Conservation (phyloP, 2,329 filamentous ascomycete genomes). For the Apiospora pterosperma region DNA sequence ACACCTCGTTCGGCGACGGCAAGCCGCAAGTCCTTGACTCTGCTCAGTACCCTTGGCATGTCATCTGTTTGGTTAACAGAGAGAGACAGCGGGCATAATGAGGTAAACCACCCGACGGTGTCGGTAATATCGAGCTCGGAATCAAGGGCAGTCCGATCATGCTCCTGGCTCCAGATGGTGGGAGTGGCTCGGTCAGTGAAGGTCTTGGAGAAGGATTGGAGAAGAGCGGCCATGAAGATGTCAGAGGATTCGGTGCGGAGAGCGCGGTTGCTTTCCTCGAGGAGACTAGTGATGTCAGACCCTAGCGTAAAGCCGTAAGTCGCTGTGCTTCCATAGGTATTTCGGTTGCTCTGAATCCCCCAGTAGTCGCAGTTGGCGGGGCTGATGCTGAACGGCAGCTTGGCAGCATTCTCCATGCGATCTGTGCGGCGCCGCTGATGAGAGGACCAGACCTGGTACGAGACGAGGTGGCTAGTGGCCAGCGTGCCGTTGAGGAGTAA, state of each 20-base stretch:
- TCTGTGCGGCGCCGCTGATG: constrained; percentile 38
- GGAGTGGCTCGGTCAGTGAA: constrained; percentile 51
- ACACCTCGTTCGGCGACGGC: constrained; percentile 41
- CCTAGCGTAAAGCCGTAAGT: constrained; percentile 40
- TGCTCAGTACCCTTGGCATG: constrained; percentile 46
- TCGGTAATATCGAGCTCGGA: constrained; percentile 48
- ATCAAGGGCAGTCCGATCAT: constrained; percentile 42
- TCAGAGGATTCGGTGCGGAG: constrained; percentile 51
- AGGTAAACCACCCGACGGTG: constrained; percentile 60
- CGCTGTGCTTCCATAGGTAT: constrained; percentile 42
- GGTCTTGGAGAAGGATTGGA: constrained; percentile 52
- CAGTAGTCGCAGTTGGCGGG: constrained; percentile 44
- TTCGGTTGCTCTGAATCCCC: constrained; percentile 38
- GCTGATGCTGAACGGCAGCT: constrained; percentile 36
- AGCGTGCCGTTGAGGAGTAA: constrained; percentile 42
- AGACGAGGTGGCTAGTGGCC: constrained; percentile 39
- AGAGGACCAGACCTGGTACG: constrained; percentile 48
- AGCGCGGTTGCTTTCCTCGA: constrained; percentile 41
- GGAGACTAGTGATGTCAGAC: constrained; percentile 36
- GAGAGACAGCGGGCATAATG: constrained; percentile 48
- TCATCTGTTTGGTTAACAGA: constrained; percentile 42
- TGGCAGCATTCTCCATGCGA: constrained; percentile 19
- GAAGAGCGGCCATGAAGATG: constrained; percentile 49
- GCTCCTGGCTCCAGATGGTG: constrained; percentile 52
- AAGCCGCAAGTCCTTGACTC: constrained; percentile 50